Evolutionary conservation across 352 stramenopile genomes (phyloP).

Genomic region (Phytophthora pluvialis): DNA sequence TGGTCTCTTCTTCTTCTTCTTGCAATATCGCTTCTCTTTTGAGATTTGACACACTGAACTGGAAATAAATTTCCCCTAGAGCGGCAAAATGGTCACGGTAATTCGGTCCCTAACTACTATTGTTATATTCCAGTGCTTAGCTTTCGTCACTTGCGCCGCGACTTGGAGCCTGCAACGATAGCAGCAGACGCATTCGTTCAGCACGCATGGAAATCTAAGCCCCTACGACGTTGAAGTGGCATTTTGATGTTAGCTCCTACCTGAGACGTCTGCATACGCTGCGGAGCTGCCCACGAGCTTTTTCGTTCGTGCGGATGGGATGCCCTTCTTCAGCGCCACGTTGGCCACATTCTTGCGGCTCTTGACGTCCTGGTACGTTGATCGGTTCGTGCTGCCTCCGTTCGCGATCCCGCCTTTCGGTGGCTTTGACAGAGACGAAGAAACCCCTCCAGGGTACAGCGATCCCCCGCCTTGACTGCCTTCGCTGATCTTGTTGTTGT

Average conservation of each 20-base stretch:
- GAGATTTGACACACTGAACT: constrained; percentile 16
- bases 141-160: constrained; percentile 31
- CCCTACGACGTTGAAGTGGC: constrained; percentile 20
- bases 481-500: constrained; percentile 36
- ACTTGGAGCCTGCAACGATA: constrained; percentile 30
- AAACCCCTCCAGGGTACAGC: constrained; percentile 25
- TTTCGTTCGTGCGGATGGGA: constrained; percentile 34
- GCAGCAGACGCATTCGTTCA: not conserved
- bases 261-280: constrained; percentile 33
- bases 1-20: constrained; percentile 8
- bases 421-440: constrained; percentile 34
- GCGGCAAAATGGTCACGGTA: not conserved
- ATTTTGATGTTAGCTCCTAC: constrained; percentile 28
- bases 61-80: too few relatives aligned
- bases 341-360: constrained; percentile 37
- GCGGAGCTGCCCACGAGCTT: constrained; percentile 33
- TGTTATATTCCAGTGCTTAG: not conserved
- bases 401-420: constrained; percentile 32
- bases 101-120: constrained; percentile 4
- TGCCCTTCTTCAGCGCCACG: constrained; percentile 29
- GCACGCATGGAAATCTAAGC: not conserved
- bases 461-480: constrained; percentile 21
- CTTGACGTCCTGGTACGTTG: constrained; percentile 42
- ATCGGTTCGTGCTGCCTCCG: constrained; percentile 43
- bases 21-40: constrained; percentile 6